Base-by-base conservation (phyloP, 1,139 yeast genomes). In the Barnettozyma hawaiiensis region DNA sequence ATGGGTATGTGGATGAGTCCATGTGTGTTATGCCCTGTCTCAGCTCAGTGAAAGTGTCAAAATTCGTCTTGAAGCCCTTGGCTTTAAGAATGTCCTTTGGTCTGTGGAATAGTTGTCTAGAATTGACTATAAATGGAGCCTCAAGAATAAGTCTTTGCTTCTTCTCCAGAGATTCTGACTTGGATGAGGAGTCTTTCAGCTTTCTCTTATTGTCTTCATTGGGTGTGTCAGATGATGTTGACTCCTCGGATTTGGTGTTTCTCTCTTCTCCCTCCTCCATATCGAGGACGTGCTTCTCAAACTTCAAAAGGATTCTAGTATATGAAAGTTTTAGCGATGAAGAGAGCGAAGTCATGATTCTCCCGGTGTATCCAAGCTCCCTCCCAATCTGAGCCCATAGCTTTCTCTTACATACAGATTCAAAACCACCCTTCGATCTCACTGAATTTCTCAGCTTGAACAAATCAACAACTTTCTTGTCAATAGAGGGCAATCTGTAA, bases 351-450 rank as follows among this genome's bases (percentile, higher is more conserved):
- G 86, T 81, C 76, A 80, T 77, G 37, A 78, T 75, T 50, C 78
- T 72, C 4, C 85, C 87, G 27, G 77, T 73, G 57, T 81, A 83
- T 0, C 95, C 95, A 42, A 85, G 65, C 52, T 84, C 95, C 41
- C 89, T 67, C 12, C 92, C 92, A 18, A 81, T 71, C 54, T 73
- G 78, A 0, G 81, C 79, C 85, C 86, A 80, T 33, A 74, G 59
- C 48, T 77, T 76, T 44, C 70, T 71, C 40, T 67, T 62, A 39
- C 78, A 71, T n/a, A 80, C 84, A 22, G 63, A 65, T 19, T 68
- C 64, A 58, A 68, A 78, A 0, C 85, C 85, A 18, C 85, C 85
- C 51, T 78, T 63, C n/a, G 71, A 54, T 15, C 67, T 59, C 3
- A 80, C 85, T 12, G 75, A 69, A 31, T 69, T 62, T 48, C 73